Evolutionary conservation across 179 eudicot species (phyloP), one percentile per base, ranked within the genome.

Genomic region (Patellifolia procumbens): DNA sequence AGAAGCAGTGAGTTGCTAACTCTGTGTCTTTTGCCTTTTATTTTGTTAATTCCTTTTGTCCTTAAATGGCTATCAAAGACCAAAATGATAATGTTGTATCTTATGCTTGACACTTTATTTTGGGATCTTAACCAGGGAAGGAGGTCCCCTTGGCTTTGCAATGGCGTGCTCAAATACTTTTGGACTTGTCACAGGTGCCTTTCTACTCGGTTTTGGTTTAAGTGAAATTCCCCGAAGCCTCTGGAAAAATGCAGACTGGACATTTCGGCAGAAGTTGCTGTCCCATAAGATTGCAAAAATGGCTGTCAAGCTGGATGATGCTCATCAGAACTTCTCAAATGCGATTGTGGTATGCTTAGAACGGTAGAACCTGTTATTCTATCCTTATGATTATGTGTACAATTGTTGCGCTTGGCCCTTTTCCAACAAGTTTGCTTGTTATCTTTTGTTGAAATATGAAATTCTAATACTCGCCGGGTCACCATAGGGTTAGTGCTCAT

Each of bases 81-180:
- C 5, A 45, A 32, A 63, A 45, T 22, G 51, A 39, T 59, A 12
- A 37, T 67, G 13, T 49, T 46, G 9, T 72, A 51, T 72, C 74
- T 58, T 65, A 16, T 67, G 48, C 49, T 60, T 58, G 74, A 79
- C 80, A n/a, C 17, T 35, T 10, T 31, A 39, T 8, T 70, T 35
- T 70, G 28, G 49, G 28, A 70, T 76, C 45, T 76, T 53, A 74
- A 45, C 62, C 87, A 95, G 99, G 97, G 74, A 79, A 74, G 88
- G 87, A 59, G 88, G 86, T 77, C 83, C 88, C 70, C 69, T 89
- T 75, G 97, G 95, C 76, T 88, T 90, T 77, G 97, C 97, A 31
- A 95, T 95, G 99, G 99, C 93, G 28, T 91, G 97, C 87, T 95
- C 99, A 45, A 95, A 95, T 83, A 95, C 99, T 26, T 95, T 95